phyloP scores from a whole-genome alignment of 208 protist genomes.

The Crithidia bombi region DNA sequence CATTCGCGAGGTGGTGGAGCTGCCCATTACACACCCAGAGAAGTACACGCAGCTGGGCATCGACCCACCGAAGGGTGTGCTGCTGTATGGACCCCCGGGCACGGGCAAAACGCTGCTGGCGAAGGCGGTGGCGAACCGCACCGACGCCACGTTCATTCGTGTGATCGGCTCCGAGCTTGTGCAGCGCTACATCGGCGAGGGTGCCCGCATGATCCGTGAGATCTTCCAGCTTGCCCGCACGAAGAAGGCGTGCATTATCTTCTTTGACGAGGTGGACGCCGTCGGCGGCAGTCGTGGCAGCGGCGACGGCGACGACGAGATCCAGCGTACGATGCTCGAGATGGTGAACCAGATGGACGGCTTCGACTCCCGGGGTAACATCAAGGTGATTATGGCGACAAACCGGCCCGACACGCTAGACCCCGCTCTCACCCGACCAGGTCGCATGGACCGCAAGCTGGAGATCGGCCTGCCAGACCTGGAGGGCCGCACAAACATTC shows the following conservation, averaged over 20 bases:
- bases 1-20: conserved; percentile 99
- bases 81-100: conserved; percentile 99
- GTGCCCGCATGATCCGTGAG: conserved; percentile 99
- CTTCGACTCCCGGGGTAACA: conserved; percentile 99
- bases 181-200: conserved; percentile 99
- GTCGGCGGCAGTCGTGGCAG: conserved; percentile 95
- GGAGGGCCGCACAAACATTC: conserved; percentile 98
- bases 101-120: conserved; percentile 99
- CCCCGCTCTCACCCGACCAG: conserved; percentile 99
- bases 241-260: conserved; percentile 99
- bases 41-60: conserved; percentile 99
- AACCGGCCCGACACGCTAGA: conserved; percentile 99
- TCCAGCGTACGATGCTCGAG: conserved; percentile 99
- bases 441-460: conserved; percentile 99
- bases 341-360: conserved; percentile 99
- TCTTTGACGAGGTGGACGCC: conserved; percentile 99
- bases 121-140: conserved; percentile 99
- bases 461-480: conserved; percentile 99
- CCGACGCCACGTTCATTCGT: conserved; percentile 99
- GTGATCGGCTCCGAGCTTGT: conserved; percentile 99
- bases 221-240: conserved; percentile 99
- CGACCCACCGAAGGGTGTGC: conserved; percentile 99
- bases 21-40: conserved; percentile 99
- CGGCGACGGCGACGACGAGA: conserved; percentile 98
- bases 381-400: conserved; percentile 99